Conservation (phyloP, 345 rosid genomes). For the Turritis glabra region DNA sequence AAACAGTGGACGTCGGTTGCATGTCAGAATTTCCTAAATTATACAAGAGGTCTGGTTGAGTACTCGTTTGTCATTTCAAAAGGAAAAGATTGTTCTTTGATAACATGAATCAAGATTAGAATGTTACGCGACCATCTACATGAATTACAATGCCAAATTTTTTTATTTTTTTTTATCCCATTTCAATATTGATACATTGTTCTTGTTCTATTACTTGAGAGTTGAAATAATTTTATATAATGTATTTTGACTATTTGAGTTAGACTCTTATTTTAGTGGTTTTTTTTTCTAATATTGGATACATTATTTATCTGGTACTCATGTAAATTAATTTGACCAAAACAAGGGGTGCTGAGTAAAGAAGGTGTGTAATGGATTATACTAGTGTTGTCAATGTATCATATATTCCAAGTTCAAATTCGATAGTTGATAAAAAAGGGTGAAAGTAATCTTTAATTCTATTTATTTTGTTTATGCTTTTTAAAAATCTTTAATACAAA, state of each 20-base stretch:
- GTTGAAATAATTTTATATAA: neutral
- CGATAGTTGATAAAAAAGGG: neutral
- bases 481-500: neutral
- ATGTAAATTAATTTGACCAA: too few relatives aligned
- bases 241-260: neutral
- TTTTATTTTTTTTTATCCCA: neutral
- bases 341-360: too few relatives aligned
- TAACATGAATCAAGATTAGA: neutral
- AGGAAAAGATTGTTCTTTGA: neutral
- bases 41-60: neutral
- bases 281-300: too few relatives aligned
- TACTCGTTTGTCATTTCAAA: neutral
- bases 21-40: neutral
- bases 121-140: neutral
- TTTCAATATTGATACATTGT: neutral
- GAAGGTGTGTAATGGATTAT: too few relatives aligned
- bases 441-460: neutral
- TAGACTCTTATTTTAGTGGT: neutral
- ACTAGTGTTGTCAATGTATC: too few relatives aligned
- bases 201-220: neutral
- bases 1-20: neutral
- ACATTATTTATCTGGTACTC: too few relatives aligned
- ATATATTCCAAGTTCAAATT: too few relatives aligned
- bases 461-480: neutral
- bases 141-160: neutral